These are phyloP conservation scores for Starmera amethionina DNA, from an alignment of 805 yeast genomes.

Conservation along the genomic window DNA sequence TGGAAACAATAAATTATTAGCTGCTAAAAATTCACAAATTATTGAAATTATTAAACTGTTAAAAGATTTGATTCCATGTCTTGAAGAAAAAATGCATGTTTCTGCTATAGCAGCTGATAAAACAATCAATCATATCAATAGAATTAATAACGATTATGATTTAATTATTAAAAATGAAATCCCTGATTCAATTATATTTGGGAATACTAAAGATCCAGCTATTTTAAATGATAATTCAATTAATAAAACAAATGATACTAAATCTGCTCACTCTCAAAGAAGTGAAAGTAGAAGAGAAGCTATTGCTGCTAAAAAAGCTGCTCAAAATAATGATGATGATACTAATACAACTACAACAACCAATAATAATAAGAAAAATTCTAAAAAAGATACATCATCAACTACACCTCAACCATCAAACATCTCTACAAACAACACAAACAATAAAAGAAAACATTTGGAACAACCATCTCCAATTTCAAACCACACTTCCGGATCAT, in stretches of 20 bases:
- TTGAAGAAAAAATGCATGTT: slow-evolving; percentile 96
- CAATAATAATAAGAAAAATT: slow-evolving; percentile 2
- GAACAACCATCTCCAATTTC: background rate
- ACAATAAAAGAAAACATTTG: too few species aligned
- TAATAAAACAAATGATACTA: slow-evolving; percentile 32
- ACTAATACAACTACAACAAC: slow-evolving; percentile 4
- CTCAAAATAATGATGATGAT: slow-evolving; percentile 18
- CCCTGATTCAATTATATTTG: slow-evolving; percentile 68
- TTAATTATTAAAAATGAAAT: slow-evolving; percentile 69
- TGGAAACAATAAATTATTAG: background rate
- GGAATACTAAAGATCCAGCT: slow-evolving; percentile 87
- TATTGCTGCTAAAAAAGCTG: slow-evolving; percentile 75
- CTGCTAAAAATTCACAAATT: slow-evolving; percentile 18
- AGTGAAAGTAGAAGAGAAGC: slow-evolving; percentile 89
- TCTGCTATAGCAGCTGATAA: slow-evolving; percentile 84
- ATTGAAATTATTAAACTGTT: slow-evolving; percentile 30
- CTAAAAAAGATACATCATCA: background rate
- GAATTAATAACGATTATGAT: slow-evolving; percentile 76
- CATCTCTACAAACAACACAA: too few species aligned
- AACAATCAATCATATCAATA: slow-evolving; percentile 51
- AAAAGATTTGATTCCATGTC: slow-evolving; percentile 75
- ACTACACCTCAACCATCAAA: background rate
- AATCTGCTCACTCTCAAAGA: slow-evolving; percentile 65
- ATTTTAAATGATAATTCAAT: slow-evolving; percentile 44
- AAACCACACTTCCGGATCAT: background rate